phyloP scores from a whole-genome alignment of 2,329 filamentous ascomycete genomes.

The Talaromyces piceae region DNA sequence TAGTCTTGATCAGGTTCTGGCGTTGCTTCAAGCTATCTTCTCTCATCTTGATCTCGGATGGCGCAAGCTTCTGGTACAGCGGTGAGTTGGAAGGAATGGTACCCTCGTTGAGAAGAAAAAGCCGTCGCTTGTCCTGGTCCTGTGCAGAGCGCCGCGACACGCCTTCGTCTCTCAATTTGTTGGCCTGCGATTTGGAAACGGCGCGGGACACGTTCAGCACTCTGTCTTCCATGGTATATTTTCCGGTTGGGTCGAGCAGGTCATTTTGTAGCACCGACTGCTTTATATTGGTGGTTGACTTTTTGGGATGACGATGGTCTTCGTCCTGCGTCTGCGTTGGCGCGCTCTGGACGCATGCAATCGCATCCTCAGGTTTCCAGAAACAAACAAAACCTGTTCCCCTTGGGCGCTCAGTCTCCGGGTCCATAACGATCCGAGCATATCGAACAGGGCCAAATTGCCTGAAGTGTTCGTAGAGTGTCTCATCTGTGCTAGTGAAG shows the following conservation, averaged over 20 bases:
- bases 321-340: conserved; percentile 48
- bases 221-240: conserved; percentile 85
- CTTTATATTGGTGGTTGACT: conserved; percentile 46
- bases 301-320: conserved; percentile 33
- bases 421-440: conserved; percentile 84
- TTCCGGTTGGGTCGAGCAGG: conserved; percentile 68
- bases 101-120: conserved; percentile 84
- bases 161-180: conserved; percentile 64
- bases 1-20: conserved; percentile 81
- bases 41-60: conserved; percentile 76
- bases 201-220: conserved; percentile 78
- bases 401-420: conserved; percentile 72
- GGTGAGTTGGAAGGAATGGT: conserved; percentile 70
- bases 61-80: conserved; percentile 67
- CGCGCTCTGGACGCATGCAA: conserved; percentile 65
- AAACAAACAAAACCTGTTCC: conserved; percentile 97
- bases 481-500: conserved; percentile 76
- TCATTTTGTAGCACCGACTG: conserved; percentile 86
- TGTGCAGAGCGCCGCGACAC: conserved; percentile 54
- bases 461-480: conserved; percentile 76
- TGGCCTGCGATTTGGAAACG: conserved; percentile 75
- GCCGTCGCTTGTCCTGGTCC: conserved; percentile 80
- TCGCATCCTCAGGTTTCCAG: conserved; percentile 66
- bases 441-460: conserved; percentile 85
- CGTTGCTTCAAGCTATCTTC: conserved; percentile 81